phyloP scores from a whole-genome alignment of 2,329 filamentous ascomycete genomes.

The Keithomyces neogunnii region DNA sequence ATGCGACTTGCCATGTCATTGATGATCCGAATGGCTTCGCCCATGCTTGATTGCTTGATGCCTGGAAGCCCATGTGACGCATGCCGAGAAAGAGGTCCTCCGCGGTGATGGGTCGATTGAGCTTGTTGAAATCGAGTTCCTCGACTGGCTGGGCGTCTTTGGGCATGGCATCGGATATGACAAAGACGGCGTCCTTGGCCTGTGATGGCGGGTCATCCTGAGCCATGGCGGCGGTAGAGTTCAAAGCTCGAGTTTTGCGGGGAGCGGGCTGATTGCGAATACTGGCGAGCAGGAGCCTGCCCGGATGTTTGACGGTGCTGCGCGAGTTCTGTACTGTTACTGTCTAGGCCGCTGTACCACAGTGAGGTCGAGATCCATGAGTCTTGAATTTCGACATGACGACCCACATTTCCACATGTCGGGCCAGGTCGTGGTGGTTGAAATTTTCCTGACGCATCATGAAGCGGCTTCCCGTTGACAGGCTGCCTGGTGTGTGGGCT shows the following conservation, averaged over 20 bases:
- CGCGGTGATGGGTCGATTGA: conserved; percentile 71
- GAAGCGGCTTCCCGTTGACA: no score
- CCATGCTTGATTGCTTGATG: conserved; percentile 62
- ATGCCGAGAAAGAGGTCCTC: conserved; percentile 77
- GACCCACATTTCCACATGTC: no score
- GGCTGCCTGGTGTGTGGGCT: no score
- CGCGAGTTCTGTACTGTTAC: no score
- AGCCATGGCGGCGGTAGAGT: conserved; percentile 4
- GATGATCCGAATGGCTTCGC: conserved; percentile 83
- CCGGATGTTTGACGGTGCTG: background rate
- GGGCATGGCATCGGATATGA: conserved; percentile 75
- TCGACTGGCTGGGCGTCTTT: conserved; percentile 70
- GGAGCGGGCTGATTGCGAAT: background rate
- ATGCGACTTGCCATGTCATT: conserved; percentile 73
- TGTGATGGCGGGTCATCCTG: conserved; percentile 43
- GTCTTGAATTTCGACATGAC: no score
- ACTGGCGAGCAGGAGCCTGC: background rate
- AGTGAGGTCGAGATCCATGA: no score
- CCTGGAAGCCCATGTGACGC: conserved; percentile 71
- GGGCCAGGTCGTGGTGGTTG: no score
- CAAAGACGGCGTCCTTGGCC: conserved; percentile 74
- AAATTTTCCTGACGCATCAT: no score
- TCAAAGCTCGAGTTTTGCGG: background rate
- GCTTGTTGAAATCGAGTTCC: conserved; percentile 86
- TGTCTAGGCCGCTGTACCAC: no score